Base-by-base conservation (phyloP, 371 early-diverging fungal species). In the Lichtheimia ornata region DNA sequence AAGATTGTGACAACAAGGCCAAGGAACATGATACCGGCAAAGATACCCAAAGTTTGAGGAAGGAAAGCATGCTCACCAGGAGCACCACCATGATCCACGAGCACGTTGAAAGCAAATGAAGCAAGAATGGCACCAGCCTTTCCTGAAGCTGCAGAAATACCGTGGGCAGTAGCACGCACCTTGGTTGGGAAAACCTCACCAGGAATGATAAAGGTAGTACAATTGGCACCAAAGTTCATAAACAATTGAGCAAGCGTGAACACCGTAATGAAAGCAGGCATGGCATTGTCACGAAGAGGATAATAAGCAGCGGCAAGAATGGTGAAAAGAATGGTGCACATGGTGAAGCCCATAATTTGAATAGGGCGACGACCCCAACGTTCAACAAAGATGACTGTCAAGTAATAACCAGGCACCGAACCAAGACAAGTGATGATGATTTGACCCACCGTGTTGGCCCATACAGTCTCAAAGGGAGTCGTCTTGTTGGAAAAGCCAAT, bases 151-250 rank as follows among this genome's bases (percentile, higher is more conserved):
- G 95, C 94, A 59, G 92, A 90, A 65, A 94, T 92, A 70, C 95
- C 95, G 66, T 94, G 94, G 58, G 88, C 87, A 14, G 93, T 90
- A 18, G 94, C 87, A 58, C 95, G 88, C 60, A 88, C 91, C 60
- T 89, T 87, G 17, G 94, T 95, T n/a, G 96, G 95, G 86, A 94
- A 96, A 7, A 90, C 86, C 75, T 96, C 97, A 18, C 91, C 89
- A 18, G 97, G 94, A 63, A 92, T 81, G 60, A 96, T 88, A 56
- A 96, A 95, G 27, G 95, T 94, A 25, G 95, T 95, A 47, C 89
- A 69, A 82, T 95, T 95, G 69, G 97, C 93, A 50, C 95, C 95
- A 77, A 94, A 94, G 84, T 95, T 90, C 79, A 86, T 87, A 82
- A 94, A 92, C n/a, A 83, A 57, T 70, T 93, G 91, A 15, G 90